Evolutionary conservation across 2,329 filamentous ascomycete species (phyloP).

Genomic region (Phaeosphaeriaceae sp.): DNA sequence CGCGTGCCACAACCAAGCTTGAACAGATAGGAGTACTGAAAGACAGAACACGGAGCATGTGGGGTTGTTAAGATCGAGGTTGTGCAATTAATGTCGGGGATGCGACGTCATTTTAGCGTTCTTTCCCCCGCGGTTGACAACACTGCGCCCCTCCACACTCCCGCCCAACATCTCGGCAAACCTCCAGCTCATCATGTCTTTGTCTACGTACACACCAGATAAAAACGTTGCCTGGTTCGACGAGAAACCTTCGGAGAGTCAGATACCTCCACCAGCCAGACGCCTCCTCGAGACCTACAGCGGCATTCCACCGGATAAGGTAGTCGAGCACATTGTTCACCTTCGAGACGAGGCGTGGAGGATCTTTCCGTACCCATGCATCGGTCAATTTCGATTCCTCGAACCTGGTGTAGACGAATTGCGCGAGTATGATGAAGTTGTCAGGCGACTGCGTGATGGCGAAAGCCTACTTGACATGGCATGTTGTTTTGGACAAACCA

Average conservation of each 20-base stretch:
- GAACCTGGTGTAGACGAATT: constrained; percentile 30
- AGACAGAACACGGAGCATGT: neutral
- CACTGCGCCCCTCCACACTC: neutral
- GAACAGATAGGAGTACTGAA: neutral
- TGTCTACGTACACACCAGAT: neutral
- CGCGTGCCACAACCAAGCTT: neutral
- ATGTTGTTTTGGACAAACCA: constrained; percentile 55
- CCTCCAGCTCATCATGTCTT: constrained; percentile 5
- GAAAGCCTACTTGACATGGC: constrained; percentile 50
- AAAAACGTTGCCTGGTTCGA: constrained; percentile 33
- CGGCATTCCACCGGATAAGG: constrained; percentile 38
- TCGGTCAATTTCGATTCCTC: constrained; percentile 42
- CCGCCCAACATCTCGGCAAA: neutral
- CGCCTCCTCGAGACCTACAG: constrained; percentile 47
- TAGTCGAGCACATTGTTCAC: constrained; percentile 40
- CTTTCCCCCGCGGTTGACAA: neutral
- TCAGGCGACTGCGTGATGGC: constrained; percentile 34
- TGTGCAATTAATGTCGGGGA: neutral
- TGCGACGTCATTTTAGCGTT: neutral
- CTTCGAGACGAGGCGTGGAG: constrained; percentile 36
- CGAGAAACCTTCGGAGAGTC: constrained; percentile 25
- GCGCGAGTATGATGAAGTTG: constrained; percentile 31
- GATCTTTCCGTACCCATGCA: constrained; percentile 41
- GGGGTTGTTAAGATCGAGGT: neutral
- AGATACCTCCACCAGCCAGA: constrained; percentile 34